Base-by-base conservation (phyloP, 345 rosid species). In the Clausena lansium region DNA sequence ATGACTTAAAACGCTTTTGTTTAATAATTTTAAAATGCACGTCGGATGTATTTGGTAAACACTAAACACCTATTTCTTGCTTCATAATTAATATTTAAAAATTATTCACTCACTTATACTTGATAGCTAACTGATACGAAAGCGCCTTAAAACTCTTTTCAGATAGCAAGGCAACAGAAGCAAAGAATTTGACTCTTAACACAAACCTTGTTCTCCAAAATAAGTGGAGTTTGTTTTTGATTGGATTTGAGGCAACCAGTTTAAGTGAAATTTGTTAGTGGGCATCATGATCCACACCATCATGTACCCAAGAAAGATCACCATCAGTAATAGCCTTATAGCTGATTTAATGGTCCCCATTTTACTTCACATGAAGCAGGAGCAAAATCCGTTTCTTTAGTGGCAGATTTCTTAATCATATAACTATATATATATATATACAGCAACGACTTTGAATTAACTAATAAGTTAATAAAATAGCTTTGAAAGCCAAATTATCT, bases 201-300 rank as follows among this genome's bases (percentile, higher is more conserved):
- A 19, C 59, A 72, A 77, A 80, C 89, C 91, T 82, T 83, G 82
- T 15, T 69, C 41, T 45, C 85, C 89, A 57, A 88, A 74, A 57
- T 63, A 88, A 1, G 69, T 76, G 71, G 87, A 72, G 13, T 70
- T 58, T 11, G 83, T 78, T 71, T 78, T 69, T 35, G 79, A 47
- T 30, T 39, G 73, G 67, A 88, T 76, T 15, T 72, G 20, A 38
- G 81, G 79, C 70, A 77, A 62, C 91, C 91, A 88, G 24, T 58
- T 71, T 22, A 36, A 5, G 66, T 71, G 81, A 67, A 77, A 86
- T 2, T 79, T 80, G 65, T 80, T 74, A 1, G 89, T 86, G 6
- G 89, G 82, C 69, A 67, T 83, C 87, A 88, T 66, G 50, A 79
- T 25, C 88, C 87, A 85, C 25, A 86, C 24, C 80, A 72, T 33